phyloP scores from a whole-genome alignment of 345 rosid genomes.

The Syzygium jambos region DNA sequence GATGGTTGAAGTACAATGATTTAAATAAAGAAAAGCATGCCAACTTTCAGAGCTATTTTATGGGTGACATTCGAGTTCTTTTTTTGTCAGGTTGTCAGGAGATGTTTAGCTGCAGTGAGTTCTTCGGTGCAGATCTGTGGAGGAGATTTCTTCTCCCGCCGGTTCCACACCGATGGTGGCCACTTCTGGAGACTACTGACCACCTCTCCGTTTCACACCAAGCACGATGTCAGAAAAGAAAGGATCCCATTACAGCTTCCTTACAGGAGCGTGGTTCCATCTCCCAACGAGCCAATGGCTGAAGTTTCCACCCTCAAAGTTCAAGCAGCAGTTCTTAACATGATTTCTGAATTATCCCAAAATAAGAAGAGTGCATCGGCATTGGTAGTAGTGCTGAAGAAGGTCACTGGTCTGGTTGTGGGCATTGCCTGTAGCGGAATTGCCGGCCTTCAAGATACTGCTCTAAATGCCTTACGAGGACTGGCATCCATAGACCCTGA shows the following conservation, averaged over 20 bases:
- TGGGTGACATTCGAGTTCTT: not conserved
- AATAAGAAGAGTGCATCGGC: conserved; percentile 65
- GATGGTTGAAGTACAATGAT: not conserved
- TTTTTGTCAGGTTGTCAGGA: conserved; percentile 49
- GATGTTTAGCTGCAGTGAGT: conserved; percentile 51
- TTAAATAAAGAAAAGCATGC: not conserved
- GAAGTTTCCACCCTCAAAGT: conserved; percentile 75
- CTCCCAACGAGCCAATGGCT: conserved; percentile 40
- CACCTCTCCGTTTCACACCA: conserved; percentile 53
- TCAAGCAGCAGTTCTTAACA: conserved; percentile 65
- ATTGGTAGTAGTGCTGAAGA: conserved; percentile 62
- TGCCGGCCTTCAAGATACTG: conserved; percentile 51
- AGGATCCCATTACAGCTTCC: conserved; percentile 58
- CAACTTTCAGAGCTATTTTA: not conserved
- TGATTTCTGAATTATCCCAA: conserved; percentile 62
- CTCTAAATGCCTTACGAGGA: conserved; percentile 59
- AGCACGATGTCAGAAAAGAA: conserved; percentile 35
- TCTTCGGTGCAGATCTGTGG: conserved; percentile 58
- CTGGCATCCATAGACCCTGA: conserved; percentile 79
- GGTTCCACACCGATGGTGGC: conserved; percentile 62
- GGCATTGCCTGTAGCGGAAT: conserved; percentile 84
- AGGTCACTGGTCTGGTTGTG: conserved; percentile 73
- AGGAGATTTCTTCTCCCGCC: conserved; percentile 93
- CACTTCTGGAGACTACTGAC: conserved; percentile 83
- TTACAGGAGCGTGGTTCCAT: conserved; percentile 33